These are phyloP conservation scores for Geotrichum klebahnii DNA, from an alignment of 1,139 yeast genomes.

Conservation along the genomic window DNA sequence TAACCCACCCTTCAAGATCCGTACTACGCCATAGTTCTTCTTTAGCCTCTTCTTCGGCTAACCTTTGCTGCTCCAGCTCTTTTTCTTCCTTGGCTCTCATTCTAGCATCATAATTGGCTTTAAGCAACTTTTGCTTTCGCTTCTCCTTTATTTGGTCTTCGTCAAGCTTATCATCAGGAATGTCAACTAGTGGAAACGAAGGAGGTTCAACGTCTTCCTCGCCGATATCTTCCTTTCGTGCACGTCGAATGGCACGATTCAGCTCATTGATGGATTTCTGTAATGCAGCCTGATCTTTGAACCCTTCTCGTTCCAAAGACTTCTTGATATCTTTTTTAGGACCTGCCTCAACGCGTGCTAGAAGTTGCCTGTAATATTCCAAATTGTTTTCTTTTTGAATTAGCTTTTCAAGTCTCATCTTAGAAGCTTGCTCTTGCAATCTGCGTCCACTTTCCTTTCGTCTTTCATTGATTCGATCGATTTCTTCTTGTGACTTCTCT, in stretches of 20 bases:
- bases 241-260: slow-evolving; percentile 64
- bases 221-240: slow-evolving; percentile 63
- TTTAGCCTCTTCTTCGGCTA: slow-evolving; percentile 45
- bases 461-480: slow-evolving; percentile 70
- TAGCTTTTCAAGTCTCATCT: slow-evolving; percentile 72
- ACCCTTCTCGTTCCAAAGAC: slow-evolving; percentile 66
- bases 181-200: slow-evolving; percentile 72
- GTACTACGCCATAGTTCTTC: slow-evolving; percentile 74
- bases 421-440: slow-evolving; percentile 89
- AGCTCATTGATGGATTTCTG: slow-evolving; percentile 62
- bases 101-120: slow-evolving; percentile 87
- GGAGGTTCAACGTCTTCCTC: slow-evolving; percentile 53
- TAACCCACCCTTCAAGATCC: slow-evolving; percentile 78
- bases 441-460: slow-evolving; percentile 83
- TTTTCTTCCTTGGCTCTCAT: slow-evolving; percentile 78
- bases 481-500: slow-evolving; percentile 78
- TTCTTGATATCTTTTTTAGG: slow-evolving; percentile 46
- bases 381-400: slow-evolving; percentile 77
- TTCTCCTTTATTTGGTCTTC: slow-evolving; percentile 85
- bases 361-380: slow-evolving; percentile 61
- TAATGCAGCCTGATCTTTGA: slow-evolving; percentile 69
- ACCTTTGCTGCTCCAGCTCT: slow-evolving; percentile 51
- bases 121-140: slow-evolving; percentile 72
- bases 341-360: slow-evolving; percentile 49
- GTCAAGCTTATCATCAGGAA: slow-evolving; percentile 68